Conservation (phyloP, 2,329 filamentous ascomycete genomes). For the Aspergillus niger region DNA sequence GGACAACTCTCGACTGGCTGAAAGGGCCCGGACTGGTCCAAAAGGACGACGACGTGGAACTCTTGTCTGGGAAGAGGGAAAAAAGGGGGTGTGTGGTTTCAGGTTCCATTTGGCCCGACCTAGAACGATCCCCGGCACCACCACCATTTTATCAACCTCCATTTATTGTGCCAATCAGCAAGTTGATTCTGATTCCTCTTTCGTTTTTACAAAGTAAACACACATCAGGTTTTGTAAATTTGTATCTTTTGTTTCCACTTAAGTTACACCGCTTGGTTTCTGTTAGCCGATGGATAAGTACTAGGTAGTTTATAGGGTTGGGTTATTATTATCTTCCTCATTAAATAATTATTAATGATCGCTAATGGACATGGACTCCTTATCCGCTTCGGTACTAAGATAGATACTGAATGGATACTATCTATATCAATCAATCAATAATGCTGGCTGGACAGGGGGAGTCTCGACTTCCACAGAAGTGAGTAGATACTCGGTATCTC, state of each 20-base stretch:
- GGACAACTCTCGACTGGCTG: not conserved
- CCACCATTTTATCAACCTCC: not conserved
- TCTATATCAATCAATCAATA: not conserved
- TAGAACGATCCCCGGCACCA: not conserved
- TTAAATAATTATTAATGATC: not conserved
- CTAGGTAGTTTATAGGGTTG: too few species aligned
- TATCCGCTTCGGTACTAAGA: not conserved
- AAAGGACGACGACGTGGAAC: not conserved
- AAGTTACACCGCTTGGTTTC: not conserved
- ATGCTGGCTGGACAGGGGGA: not conserved
- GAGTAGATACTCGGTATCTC: not conserved
- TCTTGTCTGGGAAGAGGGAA: not conserved
- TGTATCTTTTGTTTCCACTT: not conserved
- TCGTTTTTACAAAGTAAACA: slow-evolving; percentile 3
- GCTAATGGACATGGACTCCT: not conserved
- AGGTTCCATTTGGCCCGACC: slow-evolving; percentile 8
- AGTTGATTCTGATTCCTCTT: not conserved
- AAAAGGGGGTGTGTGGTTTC: slow-evolving; percentile 6
- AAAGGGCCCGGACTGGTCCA: slow-evolving; percentile 4
- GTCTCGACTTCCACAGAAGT: not conserved
- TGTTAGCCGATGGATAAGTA: not conserved
- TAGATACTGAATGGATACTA: not conserved
- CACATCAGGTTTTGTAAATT: not conserved
- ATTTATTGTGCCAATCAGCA: not conserved
- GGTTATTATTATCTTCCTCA: too few species aligned